Evolutionary conservation across 106 monocot species (phyloP).

Genomic region (Allium fistulosum): DNA sequence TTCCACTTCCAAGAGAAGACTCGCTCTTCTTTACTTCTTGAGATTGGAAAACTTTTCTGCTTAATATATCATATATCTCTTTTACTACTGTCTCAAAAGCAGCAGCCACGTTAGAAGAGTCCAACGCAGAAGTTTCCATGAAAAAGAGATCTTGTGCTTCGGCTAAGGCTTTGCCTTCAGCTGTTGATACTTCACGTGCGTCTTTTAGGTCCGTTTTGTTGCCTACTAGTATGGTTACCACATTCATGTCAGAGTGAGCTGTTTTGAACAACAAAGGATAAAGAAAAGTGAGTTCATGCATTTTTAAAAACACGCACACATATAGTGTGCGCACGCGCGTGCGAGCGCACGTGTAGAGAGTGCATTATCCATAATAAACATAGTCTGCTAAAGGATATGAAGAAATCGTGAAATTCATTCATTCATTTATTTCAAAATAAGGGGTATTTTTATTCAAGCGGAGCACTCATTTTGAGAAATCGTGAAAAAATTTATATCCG

Average conservation of each 20-base stretch:
- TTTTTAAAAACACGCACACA: too few species aligned
- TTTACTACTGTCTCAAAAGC: conserved; percentile 16
- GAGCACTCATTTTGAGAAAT: too few species aligned
- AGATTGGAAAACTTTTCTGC: conserved; percentile 17
- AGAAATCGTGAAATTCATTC: too few species aligned
- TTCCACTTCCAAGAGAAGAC: conserved; percentile 9
- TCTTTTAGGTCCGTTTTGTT: conserved; percentile 17
- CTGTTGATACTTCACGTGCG: conserved; percentile 7
- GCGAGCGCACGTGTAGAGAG: too few species aligned
- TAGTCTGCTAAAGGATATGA: too few species aligned
- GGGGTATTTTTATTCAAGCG: too few species aligned
- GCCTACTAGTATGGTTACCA: conserved; percentile 17
- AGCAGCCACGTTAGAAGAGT: conserved; percentile 13
- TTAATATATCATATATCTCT: conserved; percentile 18
- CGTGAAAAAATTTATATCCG: too few species aligned
- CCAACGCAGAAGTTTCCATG: conserved; percentile 19
- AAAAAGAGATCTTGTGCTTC: conserved; percentile 16
- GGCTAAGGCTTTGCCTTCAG: conserved; percentile 16
- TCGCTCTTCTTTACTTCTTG: conserved; percentile 14
- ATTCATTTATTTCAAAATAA: too few species aligned
- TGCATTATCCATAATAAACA: too few species aligned
- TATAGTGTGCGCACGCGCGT: too few species aligned
- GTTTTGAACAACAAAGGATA: background rate
- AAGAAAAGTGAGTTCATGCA: background rate
- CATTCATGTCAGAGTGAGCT: conserved; percentile 24